phyloP scores from a whole-genome alignment of 2,329 filamentous ascomycete genomes.

The Aureobasidium sp. region DNA sequence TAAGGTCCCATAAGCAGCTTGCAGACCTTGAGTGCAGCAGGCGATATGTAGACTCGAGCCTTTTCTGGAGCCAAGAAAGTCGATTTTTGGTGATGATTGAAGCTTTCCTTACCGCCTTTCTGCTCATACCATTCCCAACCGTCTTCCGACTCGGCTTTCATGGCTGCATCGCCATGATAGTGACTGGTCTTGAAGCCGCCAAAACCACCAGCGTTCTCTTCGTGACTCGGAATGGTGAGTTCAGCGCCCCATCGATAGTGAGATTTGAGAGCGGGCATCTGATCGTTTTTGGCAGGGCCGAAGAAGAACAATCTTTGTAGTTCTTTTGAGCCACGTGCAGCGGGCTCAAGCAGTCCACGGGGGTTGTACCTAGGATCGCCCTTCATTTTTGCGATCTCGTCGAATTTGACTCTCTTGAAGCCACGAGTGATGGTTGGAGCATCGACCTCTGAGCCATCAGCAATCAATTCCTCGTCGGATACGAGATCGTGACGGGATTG shows the following conservation, averaged over 20 bases:
- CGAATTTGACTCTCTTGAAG: not conserved
- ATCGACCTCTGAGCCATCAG: not conserved
- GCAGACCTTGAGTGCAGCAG: conserved; percentile 22
- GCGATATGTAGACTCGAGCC: conserved; percentile 35
- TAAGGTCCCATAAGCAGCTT: conserved; percentile 44
- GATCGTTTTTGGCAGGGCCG: conserved; percentile 41
- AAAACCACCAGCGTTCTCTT: conserved; percentile 22
- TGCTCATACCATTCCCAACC: conserved; percentile 48
- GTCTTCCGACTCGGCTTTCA: conserved; percentile 35
- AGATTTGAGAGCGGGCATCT: conserved; percentile 38
- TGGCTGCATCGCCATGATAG: conserved; percentile 32
- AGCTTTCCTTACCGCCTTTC: conserved; percentile 30
- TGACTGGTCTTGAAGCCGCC: conserved; percentile 35
- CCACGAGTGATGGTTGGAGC: not conserved
- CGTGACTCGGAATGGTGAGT: conserved; percentile 41
- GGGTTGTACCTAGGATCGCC: conserved; percentile 14
- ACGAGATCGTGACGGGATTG: conserved; percentile 29
- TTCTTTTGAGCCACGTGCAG: conserved; percentile 28
- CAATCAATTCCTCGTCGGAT: conserved; percentile 17
- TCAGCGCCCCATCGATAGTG: conserved; percentile 45
- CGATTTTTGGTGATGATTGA: conserved; percentile 34
- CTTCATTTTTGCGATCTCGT: conserved; percentile 5
- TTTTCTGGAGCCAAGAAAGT: conserved; percentile 28
- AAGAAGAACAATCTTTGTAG: conserved; percentile 41
- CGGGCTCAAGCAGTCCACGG: conserved; percentile 20